Base-by-base conservation (phyloP, 1,284 basidiomycete species). In the Pyrrhoderma noxium region DNA sequence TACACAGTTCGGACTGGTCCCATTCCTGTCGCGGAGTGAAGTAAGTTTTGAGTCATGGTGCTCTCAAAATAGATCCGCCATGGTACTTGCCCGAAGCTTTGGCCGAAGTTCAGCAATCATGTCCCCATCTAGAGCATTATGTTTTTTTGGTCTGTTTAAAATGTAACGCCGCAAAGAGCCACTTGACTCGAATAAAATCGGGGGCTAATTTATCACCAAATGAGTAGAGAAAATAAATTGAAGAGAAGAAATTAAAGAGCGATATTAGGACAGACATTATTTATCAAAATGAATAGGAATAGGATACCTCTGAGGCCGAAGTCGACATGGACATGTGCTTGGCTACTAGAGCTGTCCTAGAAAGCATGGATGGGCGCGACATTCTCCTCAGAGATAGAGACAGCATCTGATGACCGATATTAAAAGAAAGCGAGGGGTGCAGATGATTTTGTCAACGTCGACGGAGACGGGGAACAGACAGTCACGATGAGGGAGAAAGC, bases 81-180 rank as follows among this genome's bases (percentile, higher is more conserved):
- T 21, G 45, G 43, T 18, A 58, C 73, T 53, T 56, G 89, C 90
- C 73, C 90, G 77, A 37, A 95, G 77, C 62, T 85, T 82, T 13
- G 79, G 74, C 37, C 79, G 72, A 21, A 99, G 74, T 14, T 81
- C 63, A 27, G 77, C 66, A 46, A 99, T 80, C 93, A 98, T 98
- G 40, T 80, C 72, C 48, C 77, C 71, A 66, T 93, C 83, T 49
- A 99, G 76, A 1, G 93, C 85, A 71, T 99, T 99, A 42, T 93
- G 75, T 65, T 92, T 91, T 57, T 70, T 70, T 2, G 89, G 81
- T 48, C 94, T 77, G 65, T 98, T 95, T 53, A 97, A 78, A 35
- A 80, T 75, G 60, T 85, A 89, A 21, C 76, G 82, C 53, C 91
- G 75, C 39, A 82, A 63, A 46, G 74, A 71, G 45, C 79, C 72